Conservation (phyloP, 768 basidiomycete species). For the Calocybe cyanea region DNA sequence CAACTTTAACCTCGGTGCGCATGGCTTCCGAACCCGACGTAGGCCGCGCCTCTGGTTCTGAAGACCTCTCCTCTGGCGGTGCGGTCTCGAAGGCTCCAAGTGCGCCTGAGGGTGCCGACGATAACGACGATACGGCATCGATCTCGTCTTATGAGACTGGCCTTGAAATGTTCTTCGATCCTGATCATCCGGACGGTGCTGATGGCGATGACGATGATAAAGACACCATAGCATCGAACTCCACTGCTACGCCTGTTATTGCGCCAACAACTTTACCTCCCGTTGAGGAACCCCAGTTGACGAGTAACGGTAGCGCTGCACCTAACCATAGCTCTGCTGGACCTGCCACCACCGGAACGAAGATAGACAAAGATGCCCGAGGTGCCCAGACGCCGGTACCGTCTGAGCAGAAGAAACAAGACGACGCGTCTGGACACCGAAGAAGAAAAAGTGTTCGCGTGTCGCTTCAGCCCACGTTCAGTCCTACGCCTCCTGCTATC, state of each 20-base stretch:
- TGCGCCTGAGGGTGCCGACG: conserved; percentile 18
- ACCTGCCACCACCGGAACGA: conserved; percentile 9
- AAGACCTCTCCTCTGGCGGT: conserved; percentile 5
- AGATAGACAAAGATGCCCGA: conserved; percentile 9
- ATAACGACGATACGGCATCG: conserved; percentile 40
- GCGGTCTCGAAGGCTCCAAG: too few relatives aligned
- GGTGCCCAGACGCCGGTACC: background rate
- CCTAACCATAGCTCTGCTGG: background rate
- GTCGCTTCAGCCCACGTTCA: conserved; percentile 73
- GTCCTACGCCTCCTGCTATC: conserved; percentile 62
- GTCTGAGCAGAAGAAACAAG: background rate
- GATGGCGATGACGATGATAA: too few relatives aligned
- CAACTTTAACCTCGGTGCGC: background rate
- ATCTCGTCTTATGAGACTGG: conserved; percentile 68
- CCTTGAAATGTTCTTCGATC: conserved; percentile 46
- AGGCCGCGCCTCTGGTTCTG: background rate
- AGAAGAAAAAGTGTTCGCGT: conserved; percentile 75
- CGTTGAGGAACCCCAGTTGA: background rate
- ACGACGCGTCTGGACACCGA: conserved; percentile 18
- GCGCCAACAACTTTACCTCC: too few relatives aligned
- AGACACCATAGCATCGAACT: too few relatives aligned
- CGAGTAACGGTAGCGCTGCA: background rate
- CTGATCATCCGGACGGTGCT: conserved; percentile 22
- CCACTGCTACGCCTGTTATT: too few relatives aligned
- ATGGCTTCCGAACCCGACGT: background rate